Conservation (phyloP, 2,329 filamentous ascomycete genomes). For the Pyrenophora graminea region DNA sequence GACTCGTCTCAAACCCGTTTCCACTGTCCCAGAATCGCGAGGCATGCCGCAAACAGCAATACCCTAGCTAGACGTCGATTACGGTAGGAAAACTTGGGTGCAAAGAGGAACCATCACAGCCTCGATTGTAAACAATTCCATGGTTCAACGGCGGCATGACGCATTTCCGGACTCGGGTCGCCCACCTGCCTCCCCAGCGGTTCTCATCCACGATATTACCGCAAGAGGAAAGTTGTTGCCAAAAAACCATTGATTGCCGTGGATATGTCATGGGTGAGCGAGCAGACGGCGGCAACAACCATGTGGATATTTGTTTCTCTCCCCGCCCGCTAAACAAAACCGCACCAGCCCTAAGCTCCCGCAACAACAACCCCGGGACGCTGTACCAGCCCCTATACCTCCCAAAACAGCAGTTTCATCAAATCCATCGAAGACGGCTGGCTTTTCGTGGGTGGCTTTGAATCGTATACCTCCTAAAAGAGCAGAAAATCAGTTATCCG, state of each 20-base stretch:
- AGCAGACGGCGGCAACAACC: constrained; percentile 1
- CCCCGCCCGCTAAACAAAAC: constrained; percentile 1
- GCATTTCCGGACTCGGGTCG: constrained; percentile 2
- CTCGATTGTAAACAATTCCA: constrained; percentile 9
- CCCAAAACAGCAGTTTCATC: background rate
- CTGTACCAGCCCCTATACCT: background rate
- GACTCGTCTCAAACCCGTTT: constrained; percentile 4
- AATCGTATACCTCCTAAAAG: background rate
- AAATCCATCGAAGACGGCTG: background rate
- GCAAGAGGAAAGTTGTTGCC: constrained; percentile 1
- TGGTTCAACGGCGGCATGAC: constrained; percentile 13
- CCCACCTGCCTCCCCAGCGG: constrained; percentile 5
- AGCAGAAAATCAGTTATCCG: too few species aligned
- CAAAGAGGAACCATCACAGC: constrained; percentile 4
- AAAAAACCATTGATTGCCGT: constrained; percentile 6
- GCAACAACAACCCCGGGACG: constrained; percentile 8
- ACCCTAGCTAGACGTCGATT: background rate
- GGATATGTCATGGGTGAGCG: constrained; percentile 6
- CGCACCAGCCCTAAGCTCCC: constrained; percentile 5
- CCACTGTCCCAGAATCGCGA: background rate
- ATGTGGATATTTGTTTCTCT: constrained; percentile 7
- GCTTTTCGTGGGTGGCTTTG: constrained; percentile 1
- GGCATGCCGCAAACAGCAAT: constrained; percentile 2
- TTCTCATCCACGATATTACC: constrained; percentile 2
- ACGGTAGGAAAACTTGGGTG: constrained; percentile 8